Percentiles rank a stretch among this genome's conserved stretches.
Evolutionary conservation across 2,329 filamentous ascomycete species (phyloP).

Genomic region (Penicillium sp.): DNA sequence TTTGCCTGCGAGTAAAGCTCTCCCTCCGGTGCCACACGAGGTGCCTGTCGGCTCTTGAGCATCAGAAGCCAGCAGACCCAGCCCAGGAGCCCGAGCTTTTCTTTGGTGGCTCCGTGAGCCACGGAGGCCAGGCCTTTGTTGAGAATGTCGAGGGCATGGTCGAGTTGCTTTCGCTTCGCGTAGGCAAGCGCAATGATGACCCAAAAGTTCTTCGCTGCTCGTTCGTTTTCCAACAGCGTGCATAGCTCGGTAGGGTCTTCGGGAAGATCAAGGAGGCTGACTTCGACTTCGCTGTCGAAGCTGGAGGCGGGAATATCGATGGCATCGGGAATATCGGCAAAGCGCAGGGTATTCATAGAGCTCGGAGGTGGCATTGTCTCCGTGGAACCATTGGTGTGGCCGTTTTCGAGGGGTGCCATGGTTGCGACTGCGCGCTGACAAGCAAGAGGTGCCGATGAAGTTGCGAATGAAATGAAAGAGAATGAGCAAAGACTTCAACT

Average conservation of each 20-base stretch:
- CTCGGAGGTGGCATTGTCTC: conserved; percentile 32
- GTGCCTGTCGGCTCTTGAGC: conserved; percentile 82
- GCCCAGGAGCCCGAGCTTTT: conserved; percentile 80
- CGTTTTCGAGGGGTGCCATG: conserved; percentile 55
- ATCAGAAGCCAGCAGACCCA: conserved; percentile 90
- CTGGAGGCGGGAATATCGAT: conserved; percentile 66
- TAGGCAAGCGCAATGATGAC: conserved; percentile 97
- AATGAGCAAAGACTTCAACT: conserved; percentile 24
- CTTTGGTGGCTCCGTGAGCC: conserved; percentile 68
- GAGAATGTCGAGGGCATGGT: conserved; percentile 72
- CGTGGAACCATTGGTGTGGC: conserved; percentile 54
- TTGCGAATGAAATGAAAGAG: conserved; percentile 19
- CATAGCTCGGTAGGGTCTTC: conserved; percentile 96
- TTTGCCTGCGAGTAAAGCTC: conserved; percentile 69
- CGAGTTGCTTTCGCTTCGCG: conserved; percentile 90
- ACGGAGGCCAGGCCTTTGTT: conserved; percentile 74
- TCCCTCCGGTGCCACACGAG: conserved; percentile 65
- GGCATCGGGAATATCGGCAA: conserved; percentile 61
- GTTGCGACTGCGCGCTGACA: conserved; percentile 17
- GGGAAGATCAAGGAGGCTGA: conserved; percentile 84
- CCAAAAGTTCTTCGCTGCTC: conserved; percentile 89
- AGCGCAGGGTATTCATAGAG: conserved; percentile 48
- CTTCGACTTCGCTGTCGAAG: conserved; percentile 74
- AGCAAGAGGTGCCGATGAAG: conserved; percentile 4
- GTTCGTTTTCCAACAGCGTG: conserved; percentile 90